A percentile compares a stretch with the other conserved stretches of the same genome.
Evolutionary conservation across 2,329 filamentous ascomycete species (phyloP).

Genomic region (Stagonosporopsis vannaccii): DNA sequence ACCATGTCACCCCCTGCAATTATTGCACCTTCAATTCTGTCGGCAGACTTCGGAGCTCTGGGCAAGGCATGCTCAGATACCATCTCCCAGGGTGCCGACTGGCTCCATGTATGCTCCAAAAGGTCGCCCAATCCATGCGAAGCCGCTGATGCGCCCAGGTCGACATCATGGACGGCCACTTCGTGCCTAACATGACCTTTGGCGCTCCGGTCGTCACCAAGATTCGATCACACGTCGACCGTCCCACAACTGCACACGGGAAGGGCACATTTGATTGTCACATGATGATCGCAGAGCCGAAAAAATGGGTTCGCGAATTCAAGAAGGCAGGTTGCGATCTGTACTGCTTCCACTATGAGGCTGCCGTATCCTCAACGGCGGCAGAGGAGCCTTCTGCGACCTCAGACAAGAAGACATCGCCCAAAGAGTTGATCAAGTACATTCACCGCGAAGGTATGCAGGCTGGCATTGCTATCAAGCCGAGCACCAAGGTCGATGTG

Average conservation of each 20-base stretch:
- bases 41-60: slow-evolving; percentile 90
- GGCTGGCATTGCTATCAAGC: slow-evolving; percentile 95
- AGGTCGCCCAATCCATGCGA: background rate
- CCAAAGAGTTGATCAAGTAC: slow-evolving; percentile 84
- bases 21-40: slow-evolving; percentile 97
- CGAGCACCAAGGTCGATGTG: slow-evolving; percentile 87
- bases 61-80: slow-evolving; percentile 86
- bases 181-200: slow-evolving; percentile 98
- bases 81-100: slow-evolving; percentile 79
- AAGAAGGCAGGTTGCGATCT: slow-evolving; percentile 92
- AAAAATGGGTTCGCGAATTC: slow-evolving; percentile 98
- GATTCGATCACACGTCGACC: slow-evolving; percentile 84
- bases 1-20: slow-evolving; percentile 89
- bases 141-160: slow-evolving; percentile 79
- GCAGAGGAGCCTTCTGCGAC: slow-evolving; percentile 78
- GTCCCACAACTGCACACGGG: slow-evolving; percentile 72
- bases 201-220: slow-evolving; percentile 94
- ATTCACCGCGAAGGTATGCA: slow-evolving; percentile 89
- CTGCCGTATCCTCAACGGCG: slow-evolving; percentile 81
- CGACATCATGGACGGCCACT: slow-evolving; percentile 98
- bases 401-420: slow-evolving; percentile 76
- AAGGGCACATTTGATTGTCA: slow-evolving; percentile 98
- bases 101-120: slow-evolving; percentile 47
- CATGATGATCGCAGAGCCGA: slow-evolving; percentile 99
- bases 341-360: slow-evolving; percentile 99